A percentile compares a stretch with the other conserved stretches of the same genome.
Evolutionary conservation across 257 asterid genomes (phyloP).

Genomic region (Gentiana dahurica): DNA sequence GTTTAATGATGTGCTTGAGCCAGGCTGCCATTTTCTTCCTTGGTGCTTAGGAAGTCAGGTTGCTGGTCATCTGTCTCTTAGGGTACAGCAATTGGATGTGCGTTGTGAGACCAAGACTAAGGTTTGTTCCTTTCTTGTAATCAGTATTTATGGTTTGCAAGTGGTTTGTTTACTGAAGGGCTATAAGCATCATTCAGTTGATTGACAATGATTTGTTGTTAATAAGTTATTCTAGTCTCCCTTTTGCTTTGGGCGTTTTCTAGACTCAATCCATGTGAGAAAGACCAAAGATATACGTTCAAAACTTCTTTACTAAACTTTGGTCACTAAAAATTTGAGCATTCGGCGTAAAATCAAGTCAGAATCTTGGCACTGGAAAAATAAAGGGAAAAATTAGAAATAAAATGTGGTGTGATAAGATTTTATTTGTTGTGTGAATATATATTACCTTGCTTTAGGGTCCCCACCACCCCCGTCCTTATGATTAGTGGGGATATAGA

Average conservation of each 20-base stretch:
- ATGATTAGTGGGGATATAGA: no score
- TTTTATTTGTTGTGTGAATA: no score
- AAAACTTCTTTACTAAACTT: not conserved
- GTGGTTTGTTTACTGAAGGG: not conserved
- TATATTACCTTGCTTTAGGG: no score
- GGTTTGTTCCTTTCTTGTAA: slow-evolving; percentile 10
- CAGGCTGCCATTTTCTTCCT: slow-evolving; percentile 45
- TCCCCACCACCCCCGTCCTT: no score
- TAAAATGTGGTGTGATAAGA: no score
- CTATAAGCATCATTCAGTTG: not conserved
- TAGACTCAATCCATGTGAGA: not conserved
- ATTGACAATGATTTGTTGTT: no score
- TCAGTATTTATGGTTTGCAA: not conserved
- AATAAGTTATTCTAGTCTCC: no score
- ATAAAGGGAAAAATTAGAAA: no score
- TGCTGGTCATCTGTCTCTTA: slow-evolving; percentile 28
- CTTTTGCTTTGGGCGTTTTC: no score
- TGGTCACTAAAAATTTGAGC: no score
- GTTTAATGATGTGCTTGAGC: slow-evolving; percentile 32
- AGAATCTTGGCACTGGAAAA: no score
- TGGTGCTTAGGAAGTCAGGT: slow-evolving; percentile 30
- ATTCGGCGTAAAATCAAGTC: not conserved
- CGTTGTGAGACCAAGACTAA: slow-evolving; percentile 38
- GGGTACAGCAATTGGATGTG: slow-evolving; percentile 39
- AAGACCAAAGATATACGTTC: no score